Percentiles rank a stretch among this genome's conserved stretches.
These are phyloP conservation scores for Rhexocercosporidium sp. DNA, from an alignment of 2,329 filamentous ascomycete genomes.

Conservation along the genomic window DNA sequence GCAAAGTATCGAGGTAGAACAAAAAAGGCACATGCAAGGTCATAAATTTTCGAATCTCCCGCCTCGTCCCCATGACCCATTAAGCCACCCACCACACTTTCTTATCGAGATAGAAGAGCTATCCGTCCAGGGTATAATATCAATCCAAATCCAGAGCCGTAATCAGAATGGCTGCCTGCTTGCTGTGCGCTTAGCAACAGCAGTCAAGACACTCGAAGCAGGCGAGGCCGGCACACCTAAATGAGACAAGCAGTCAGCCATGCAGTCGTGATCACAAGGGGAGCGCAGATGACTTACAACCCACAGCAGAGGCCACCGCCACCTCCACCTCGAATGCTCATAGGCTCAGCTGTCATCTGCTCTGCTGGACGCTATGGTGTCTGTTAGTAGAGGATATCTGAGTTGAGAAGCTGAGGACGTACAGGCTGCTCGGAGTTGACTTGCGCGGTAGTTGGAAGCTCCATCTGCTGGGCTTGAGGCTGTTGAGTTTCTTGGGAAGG, in stretches of 20 bases:
- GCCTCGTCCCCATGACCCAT: neutral
- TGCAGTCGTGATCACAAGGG: neutral
- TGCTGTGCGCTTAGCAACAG: conserved; percentile 35
- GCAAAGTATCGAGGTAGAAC: neutral
- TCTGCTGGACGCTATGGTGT: conserved; percentile 31
- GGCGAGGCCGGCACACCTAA: conserved; percentile 38
- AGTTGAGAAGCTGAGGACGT: conserved; percentile 37
- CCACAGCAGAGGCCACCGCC: conserved; percentile 38
- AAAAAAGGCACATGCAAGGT: neutral
- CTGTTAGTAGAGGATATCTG: conserved; percentile 35
- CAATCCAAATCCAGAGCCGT: conserved; percentile 17
- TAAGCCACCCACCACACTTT: neutral
- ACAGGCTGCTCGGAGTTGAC: conserved; percentile 38
- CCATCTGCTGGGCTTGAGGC: conserved; percentile 39
- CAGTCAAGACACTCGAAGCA: conserved; percentile 41
- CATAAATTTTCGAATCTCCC: neutral
- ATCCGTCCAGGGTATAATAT: conserved; percentile 24
- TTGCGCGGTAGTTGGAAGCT: conserved; percentile 25
- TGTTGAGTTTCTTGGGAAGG: conserved; percentile 40
- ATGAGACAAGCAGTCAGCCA: conserved; percentile 11
- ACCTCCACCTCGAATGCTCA: conserved; percentile 37
- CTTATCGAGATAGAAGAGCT: conserved; percentile 1
- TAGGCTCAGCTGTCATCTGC: conserved; percentile 39
- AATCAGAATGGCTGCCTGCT: neutral
- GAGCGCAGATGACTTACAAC: conserved; percentile 31